These are phyloP conservation scores for Fusarium sarcochroum DNA, from an alignment of 2,329 filamentous ascomycete genomes.

Conservation along the genomic window DNA sequence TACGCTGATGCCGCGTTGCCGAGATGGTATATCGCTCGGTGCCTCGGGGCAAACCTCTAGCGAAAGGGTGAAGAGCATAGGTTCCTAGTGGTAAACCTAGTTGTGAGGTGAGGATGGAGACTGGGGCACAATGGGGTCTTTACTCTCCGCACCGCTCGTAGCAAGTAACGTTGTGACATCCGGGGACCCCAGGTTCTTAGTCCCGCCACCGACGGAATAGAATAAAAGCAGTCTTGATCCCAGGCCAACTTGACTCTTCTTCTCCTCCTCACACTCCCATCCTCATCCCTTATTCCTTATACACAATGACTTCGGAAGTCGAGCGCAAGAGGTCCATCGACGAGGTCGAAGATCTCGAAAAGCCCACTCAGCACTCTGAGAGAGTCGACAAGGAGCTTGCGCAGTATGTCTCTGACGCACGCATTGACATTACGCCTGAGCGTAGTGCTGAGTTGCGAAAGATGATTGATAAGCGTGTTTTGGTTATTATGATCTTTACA, in stretches of 20 bases:
- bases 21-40: conserved; percentile 23
- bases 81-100: neutral
- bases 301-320: conserved; percentile 31
- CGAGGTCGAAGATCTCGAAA: conserved; percentile 55
- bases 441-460: conserved; percentile 73
- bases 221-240: neutral
- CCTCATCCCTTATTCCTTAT: neutral
- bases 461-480: conserved; percentile 76
- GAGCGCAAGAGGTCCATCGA: conserved; percentile 35
- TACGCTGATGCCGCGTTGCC: conserved; percentile 16
- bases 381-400: conserved; percentile 78
- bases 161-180: conserved; percentile 20
- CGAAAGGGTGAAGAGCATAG: neutral
- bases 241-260: neutral
- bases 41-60: conserved; percentile 27
- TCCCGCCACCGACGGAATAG: neutral
- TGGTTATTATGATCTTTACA: conserved; percentile 79
- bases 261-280: neutral
- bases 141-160: neutral
- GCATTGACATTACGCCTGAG: conserved; percentile 70
- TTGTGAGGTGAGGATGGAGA: neutral
- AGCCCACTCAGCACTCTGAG: conserved; percentile 62
- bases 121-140: conserved; percentile 4
- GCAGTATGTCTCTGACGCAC: conserved; percentile 69
- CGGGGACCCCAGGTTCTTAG: conserved; percentile 12